These are phyloP conservation scores for Mycena vitilis DNA, from an alignment of 768 basidiomycete species.

Conservation along the genomic window DNA sequence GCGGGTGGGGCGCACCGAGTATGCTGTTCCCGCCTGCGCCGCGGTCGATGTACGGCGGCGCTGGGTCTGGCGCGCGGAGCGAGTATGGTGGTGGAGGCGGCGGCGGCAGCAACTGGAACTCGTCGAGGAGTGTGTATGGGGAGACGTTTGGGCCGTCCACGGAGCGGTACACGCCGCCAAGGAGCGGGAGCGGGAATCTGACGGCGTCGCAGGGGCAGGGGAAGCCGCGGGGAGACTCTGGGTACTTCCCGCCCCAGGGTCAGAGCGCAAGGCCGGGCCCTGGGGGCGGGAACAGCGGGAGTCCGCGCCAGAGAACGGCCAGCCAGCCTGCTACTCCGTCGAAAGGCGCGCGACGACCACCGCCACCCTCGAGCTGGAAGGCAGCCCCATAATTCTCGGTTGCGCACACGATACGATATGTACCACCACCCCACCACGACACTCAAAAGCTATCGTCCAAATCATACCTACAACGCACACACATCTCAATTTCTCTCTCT, in stretches of 20 bases:
- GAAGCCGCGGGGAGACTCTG: conserved; percentile 44
- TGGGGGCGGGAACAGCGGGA: background rate
- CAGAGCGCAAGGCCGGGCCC: conserved; percentile 40
- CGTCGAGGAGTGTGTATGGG: conserved; percentile 78
- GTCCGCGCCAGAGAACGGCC: conserved; percentile 52
- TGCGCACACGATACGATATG: no score
- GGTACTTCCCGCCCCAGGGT: conserved; percentile 55
- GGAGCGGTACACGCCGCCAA: conserved; percentile 28
- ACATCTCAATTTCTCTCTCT: background rate
- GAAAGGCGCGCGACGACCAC: conserved; percentile 38
- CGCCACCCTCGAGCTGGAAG: conserved; percentile 77
- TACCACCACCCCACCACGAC: background rate
- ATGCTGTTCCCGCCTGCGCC: conserved; percentile 63
- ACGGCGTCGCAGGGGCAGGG: conserved; percentile 20
- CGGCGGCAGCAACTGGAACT: conserved; percentile 58
- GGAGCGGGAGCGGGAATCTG: conserved; percentile 36
- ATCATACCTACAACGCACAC: background rate
- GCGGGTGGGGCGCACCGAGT: conserved; percentile 54
- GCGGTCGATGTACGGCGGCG: conserved; percentile 69
- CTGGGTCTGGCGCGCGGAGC: conserved; percentile 66
- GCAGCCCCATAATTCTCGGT: conserved; percentile 32
- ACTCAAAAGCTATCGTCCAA: conserved; percentile 6
- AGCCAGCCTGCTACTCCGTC: conserved; percentile 58
- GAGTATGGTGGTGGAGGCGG: conserved; percentile 65
- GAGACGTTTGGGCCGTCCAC: conserved; percentile 64